Percentiles rank a stretch among this genome's conserved stretches.
Conservation (phyloP, 2,329 filamentous ascomycete genomes). For the Aspergillus viridinutans region DNA sequence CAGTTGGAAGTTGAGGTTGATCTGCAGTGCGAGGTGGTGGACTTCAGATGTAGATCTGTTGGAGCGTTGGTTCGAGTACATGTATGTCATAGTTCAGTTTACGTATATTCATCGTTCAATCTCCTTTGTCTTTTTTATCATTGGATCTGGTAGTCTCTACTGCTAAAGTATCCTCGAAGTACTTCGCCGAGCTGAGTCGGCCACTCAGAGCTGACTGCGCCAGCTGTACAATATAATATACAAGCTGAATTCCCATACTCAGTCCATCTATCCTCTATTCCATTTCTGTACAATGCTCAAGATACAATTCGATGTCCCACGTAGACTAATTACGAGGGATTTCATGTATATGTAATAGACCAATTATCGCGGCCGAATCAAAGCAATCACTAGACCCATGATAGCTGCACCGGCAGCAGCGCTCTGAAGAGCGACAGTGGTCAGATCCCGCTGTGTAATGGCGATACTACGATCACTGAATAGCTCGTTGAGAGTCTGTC, state of each 20-base stretch:
- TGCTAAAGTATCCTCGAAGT: neutral
- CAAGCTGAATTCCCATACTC: neutral
- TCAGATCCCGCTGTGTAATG: slow-evolving; percentile 65
- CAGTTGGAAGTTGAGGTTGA: neutral
- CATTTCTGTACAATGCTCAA: slow-evolving; percentile 1
- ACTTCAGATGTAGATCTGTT: slow-evolving; percentile 14
- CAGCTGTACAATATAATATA: neutral
- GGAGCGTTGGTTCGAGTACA: slow-evolving; percentile 5
- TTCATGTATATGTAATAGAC: slow-evolving; percentile 13
- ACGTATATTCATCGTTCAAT: slow-evolving; percentile 27
- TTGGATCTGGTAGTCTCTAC: neutral
- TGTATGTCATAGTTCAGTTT: slow-evolving; percentile 23
- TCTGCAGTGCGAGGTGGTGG: slow-evolving; percentile 10
- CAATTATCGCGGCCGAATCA: slow-evolving; percentile 45
- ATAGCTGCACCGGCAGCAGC: slow-evolving; percentile 62
- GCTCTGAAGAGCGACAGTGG: slow-evolving; percentile 65
- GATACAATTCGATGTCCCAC: slow-evolving; percentile 1
- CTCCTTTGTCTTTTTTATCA: slow-evolving; percentile 21
- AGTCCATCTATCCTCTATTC: neutral
- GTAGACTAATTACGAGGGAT: neutral
- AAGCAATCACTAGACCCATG: slow-evolving; percentile 49
- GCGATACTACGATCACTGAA: slow-evolving; percentile 62
- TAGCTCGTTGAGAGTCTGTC: slow-evolving; percentile 52
- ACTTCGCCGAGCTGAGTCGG: neutral
- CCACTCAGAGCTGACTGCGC: neutral